Conservation (phyloP, 768 basidiomycete genomes). For the Psilocybe sp. region DNA sequence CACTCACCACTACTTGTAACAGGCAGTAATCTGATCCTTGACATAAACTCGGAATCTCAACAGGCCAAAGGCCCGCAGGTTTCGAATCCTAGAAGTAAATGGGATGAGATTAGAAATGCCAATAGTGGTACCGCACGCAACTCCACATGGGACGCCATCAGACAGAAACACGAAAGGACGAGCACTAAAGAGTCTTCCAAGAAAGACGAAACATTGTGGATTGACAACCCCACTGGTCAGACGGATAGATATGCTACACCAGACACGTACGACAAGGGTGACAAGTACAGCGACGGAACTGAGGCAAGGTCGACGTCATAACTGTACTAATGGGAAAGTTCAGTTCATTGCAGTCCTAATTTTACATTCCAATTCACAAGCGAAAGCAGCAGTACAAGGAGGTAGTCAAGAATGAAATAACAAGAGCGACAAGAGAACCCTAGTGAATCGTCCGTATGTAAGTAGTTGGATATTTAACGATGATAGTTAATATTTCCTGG, state of each 20-base stretch:
- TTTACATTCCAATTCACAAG: no score
- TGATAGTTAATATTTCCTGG: constrained; percentile 16
- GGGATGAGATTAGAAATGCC: constrained; percentile 65
- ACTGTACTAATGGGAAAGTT: neutral
- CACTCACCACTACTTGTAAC: neutral
- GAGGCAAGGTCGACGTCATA: neutral
- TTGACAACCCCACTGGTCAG: neutral
- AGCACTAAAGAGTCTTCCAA: constrained; percentile 15
- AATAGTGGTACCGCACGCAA: constrained; percentile 38
- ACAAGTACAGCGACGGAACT: neutral
- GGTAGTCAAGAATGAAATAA: no score
- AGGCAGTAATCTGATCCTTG: constrained; percentile 11
- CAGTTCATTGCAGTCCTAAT: no score
- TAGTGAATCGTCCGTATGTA: no score
- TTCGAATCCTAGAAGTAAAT: constrained; percentile 36
- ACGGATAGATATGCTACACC: constrained; percentile 1
- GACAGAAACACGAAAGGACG: constrained; percentile 51
- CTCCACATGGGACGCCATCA: constrained; percentile 69
- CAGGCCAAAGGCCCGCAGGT: neutral
- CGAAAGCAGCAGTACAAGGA: no score
- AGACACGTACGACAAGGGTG: neutral
- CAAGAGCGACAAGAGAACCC: no score
- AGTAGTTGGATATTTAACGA: no score
- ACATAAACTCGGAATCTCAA: constrained; percentile 9
- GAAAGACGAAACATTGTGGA: constrained; percentile 6